Evolutionary conservation across 2,329 filamentous ascomycete species (phyloP).

Genomic region (Clonostachys rhizophaga): DNA sequence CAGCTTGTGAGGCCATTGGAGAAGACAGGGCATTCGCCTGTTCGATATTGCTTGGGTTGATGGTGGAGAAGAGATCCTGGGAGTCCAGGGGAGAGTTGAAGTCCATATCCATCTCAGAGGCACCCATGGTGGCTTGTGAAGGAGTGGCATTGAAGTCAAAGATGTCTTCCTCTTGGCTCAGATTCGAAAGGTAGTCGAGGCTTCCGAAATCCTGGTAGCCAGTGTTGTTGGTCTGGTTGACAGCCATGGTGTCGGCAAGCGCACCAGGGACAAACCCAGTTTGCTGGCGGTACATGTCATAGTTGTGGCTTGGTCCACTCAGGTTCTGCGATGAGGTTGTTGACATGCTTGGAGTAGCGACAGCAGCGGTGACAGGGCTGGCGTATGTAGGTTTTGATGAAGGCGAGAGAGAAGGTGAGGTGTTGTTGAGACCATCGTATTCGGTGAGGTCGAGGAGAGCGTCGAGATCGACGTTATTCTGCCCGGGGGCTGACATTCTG

Average conservation of each 20-base stretch:
- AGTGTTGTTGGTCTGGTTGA: conserved; percentile 60
- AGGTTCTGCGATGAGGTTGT: conserved; percentile 54
- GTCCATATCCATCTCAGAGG: conserved; percentile 63
- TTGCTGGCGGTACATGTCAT: conserved; percentile 92
- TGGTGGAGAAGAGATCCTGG: conserved; percentile 58
- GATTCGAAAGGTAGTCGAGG: conserved; percentile 48
- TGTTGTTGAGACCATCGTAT: conserved; percentile 52
- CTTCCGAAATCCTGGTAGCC: conserved; percentile 45
- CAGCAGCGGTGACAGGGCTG: conserved; percentile 44
- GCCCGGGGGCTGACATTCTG: conserved; percentile 32
- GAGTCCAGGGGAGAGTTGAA: conserved; percentile 41
- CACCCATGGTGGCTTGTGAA: conserved; percentile 52
- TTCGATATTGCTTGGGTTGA: conserved; percentile 73
- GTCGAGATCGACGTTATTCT: conserved; percentile 48
- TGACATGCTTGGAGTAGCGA: conserved; percentile 49
- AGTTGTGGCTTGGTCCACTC: conserved; percentile 86
- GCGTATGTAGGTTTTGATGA: conserved; percentile 50
- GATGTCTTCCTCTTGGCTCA: conserved; percentile 57
- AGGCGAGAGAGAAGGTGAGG: conserved; percentile 57
- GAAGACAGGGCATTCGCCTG: conserved; percentile 45
- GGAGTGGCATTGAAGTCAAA: conserved; percentile 71
- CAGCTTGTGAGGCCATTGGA: conserved; percentile 43
- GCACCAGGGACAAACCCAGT: conserved; percentile 87
- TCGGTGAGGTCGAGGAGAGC: conserved; percentile 56
- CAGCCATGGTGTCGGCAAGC: conserved; percentile 71